Evolutionary conservation across 495 filamentous ascomycete species (phyloP).

Genomic region (Immersiella caudata): DNA sequence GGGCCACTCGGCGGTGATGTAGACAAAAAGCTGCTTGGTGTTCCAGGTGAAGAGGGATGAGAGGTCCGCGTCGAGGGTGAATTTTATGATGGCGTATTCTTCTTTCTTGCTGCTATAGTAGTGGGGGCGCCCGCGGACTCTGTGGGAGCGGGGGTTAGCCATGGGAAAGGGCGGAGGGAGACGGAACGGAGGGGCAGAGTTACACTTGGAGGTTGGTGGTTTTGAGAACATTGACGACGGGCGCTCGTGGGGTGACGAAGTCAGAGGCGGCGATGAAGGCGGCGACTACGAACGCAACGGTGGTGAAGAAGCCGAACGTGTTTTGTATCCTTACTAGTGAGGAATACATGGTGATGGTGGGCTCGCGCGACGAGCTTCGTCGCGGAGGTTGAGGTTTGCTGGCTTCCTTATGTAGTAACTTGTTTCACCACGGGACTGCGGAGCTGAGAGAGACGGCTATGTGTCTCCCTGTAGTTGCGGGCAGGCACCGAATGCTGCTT

Average conservation of each 20-base stretch:
- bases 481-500: slow-evolving; percentile 1
- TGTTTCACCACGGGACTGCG: neutral
- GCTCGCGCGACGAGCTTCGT: slow-evolving; percentile 4
- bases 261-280: slow-evolving; percentile 77
- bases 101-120: slow-evolving; percentile 92
- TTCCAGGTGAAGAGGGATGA: slow-evolving; percentile 97
- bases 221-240: slow-evolving; percentile 63
- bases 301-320: slow-evolving; percentile 97
- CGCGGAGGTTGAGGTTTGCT: no score
- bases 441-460: neutral
- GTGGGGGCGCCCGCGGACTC: slow-evolving; percentile 84
- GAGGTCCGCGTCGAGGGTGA: slow-evolving; percentile 86
- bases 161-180: slow-evolving; percentile 1
- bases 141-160: slow-evolving; percentile 39
- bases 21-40: slow-evolving; percentile 98
- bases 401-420: no score
- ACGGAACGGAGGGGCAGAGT: slow-evolving; percentile 37
- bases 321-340: slow-evolving; percentile 81
- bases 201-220: slow-evolving; percentile 87
- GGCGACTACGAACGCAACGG: slow-evolving; percentile 81
- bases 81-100: slow-evolving; percentile 91
- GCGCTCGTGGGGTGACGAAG: slow-evolving; percentile 68
- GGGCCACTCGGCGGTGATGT: slow-evolving; percentile 87
- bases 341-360: slow-evolving; percentile 74
- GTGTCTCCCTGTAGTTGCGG: neutral